Conservation (phyloP, 768 basidiomycete genomes). For the Hypholoma sublateritium region DNA sequence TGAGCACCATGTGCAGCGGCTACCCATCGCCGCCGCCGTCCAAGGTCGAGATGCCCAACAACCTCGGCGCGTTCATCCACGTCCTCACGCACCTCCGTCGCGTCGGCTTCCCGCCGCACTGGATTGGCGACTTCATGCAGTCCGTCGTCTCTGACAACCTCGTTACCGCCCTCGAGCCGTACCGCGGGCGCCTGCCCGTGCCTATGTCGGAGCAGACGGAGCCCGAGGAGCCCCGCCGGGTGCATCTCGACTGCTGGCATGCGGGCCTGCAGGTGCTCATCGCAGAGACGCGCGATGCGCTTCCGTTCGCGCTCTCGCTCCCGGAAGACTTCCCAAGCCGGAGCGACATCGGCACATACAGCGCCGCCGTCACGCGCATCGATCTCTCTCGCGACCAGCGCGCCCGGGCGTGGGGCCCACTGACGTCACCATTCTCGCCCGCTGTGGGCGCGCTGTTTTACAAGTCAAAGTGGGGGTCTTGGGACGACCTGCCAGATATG, state of each 20-base stretch:
- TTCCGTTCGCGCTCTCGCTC: conserved; percentile 15
- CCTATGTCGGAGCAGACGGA: background rate
- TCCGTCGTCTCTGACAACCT: conserved; percentile 15
- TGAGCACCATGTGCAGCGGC: conserved; percentile 16
- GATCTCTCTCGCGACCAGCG: background rate
- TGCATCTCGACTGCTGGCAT: conserved; percentile 16
- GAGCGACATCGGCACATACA: conserved; percentile 6
- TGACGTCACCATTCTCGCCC: background rate
- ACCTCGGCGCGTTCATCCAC: conserved; percentile 10
- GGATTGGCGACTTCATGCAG: conserved; percentile 22
- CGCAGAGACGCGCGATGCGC: conserved; percentile 5
- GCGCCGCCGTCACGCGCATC: background rate
- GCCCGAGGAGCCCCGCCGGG: conserved; percentile 5
- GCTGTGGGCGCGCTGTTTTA: background rate
- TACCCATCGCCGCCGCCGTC: conserved; percentile 8
- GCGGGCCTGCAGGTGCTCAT: conserved; percentile 16
- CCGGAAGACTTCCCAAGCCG: background rate
- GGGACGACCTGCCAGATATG: background rate
- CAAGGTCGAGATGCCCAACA: conserved; percentile 19
- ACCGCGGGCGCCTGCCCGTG: conserved; percentile 14
- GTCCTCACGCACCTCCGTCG: conserved; percentile 10
- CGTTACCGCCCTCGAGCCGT: conserved; percentile 12
- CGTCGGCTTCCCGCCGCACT: conserved; percentile 20
- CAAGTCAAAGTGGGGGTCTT: background rate
- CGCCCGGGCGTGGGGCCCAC: background rate